A percentile compares a stretch with the other conserved stretches of the same genome.
Conservation (phyloP, 495 filamentous ascomycete genomes). For the Clohesyomyces aquaticus region DNA sequence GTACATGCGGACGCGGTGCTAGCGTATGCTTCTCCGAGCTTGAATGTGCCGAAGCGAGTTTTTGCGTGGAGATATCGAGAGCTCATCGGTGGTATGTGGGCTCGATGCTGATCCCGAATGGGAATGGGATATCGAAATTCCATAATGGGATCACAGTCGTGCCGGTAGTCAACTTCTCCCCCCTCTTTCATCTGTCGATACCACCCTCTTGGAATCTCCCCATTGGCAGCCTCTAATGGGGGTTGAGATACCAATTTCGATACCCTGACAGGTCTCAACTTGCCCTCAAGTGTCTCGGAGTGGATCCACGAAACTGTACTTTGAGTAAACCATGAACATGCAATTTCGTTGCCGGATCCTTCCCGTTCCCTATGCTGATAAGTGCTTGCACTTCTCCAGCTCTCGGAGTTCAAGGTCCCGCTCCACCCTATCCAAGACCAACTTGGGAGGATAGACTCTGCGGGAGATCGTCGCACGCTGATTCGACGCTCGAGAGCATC, state of each 20-base stretch:
- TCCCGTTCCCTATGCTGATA: neutral
- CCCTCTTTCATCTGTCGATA: neutral
- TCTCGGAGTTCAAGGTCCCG: slow-evolving; percentile 12
- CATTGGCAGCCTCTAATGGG: neutral
- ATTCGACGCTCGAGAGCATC: slow-evolving; percentile 12
- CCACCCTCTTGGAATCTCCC: neutral
- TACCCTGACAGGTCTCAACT: neutral
- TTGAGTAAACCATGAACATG: slow-evolving; percentile 6
- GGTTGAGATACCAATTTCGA: neutral
- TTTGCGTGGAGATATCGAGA: slow-evolving; percentile 2
- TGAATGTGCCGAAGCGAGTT: neutral
- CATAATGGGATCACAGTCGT: slow-evolving; percentile 4
- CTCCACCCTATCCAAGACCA: slow-evolving; percentile 36
- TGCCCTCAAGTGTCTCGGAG: neutral
- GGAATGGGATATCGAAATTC: slow-evolving; percentile 16
- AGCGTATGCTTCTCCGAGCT: neutral
- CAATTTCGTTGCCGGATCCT: neutral
- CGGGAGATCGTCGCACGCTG: neutral
- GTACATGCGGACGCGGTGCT: slow-evolving; percentile 7
- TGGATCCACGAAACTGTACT: slow-evolving; percentile 6
- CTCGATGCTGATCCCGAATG: slow-evolving; percentile 4
- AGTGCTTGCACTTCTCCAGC: slow-evolving; percentile 11
- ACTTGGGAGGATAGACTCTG: slow-evolving; percentile 9
- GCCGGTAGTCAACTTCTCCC: neutral
- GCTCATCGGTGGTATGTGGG: slow-evolving; percentile 9